phyloP scores from a whole-genome alignment of 805 yeast genomes.

The Saccharomyces mikatae region DNA sequence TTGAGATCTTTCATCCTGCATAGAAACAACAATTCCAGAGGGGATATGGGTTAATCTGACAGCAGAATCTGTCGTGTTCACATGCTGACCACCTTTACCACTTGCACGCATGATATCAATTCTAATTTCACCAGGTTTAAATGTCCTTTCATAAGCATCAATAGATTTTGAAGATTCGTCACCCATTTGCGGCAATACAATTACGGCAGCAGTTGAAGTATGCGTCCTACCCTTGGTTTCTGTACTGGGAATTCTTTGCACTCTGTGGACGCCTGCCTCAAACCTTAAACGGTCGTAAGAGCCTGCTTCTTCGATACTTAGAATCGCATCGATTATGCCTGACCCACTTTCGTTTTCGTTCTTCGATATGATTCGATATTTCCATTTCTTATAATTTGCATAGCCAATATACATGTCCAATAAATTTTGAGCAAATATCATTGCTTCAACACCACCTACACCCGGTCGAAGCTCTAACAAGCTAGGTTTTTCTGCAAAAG shows the following conservation, averaged over 20 bases:
- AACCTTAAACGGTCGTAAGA: constrained; percentile 64
- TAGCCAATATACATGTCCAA: constrained; percentile 73
- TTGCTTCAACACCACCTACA: constrained; percentile 92
- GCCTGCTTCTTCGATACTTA: constrained; percentile 67
- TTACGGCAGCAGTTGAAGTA: constrained; percentile 93
- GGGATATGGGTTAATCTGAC: constrained; percentile 89
- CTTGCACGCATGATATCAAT: constrained; percentile 96
- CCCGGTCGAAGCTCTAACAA: constrained; percentile 88
- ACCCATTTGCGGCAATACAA: constrained; percentile 77
- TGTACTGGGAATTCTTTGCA: constrained; percentile 88
- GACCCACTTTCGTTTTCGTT: constrained; percentile 50
- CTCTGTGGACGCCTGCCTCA: constrained; percentile 95
- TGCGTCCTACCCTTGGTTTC: constrained; percentile 92
- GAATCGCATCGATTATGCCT: constrained; percentile 70
- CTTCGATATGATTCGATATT: constrained; percentile 47
- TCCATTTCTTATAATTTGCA: constrained; percentile 63
- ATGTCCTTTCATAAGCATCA: constrained; percentile 54
- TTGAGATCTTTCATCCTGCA: constrained; percentile 94
- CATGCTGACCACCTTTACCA: constrained; percentile 98
- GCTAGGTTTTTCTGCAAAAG: constrained; percentile 68
- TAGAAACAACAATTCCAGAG: constrained; percentile 78
- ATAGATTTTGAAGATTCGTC: constrained; percentile 43
- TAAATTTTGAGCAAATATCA: constrained; percentile 74
- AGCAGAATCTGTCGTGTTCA: constrained; percentile 94
- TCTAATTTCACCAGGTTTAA: constrained; percentile 80